Evolutionary conservation across 371 early-diverging fungal genomes (phyloP).

Genomic region (Choanephora cucurbitarum): DNA sequence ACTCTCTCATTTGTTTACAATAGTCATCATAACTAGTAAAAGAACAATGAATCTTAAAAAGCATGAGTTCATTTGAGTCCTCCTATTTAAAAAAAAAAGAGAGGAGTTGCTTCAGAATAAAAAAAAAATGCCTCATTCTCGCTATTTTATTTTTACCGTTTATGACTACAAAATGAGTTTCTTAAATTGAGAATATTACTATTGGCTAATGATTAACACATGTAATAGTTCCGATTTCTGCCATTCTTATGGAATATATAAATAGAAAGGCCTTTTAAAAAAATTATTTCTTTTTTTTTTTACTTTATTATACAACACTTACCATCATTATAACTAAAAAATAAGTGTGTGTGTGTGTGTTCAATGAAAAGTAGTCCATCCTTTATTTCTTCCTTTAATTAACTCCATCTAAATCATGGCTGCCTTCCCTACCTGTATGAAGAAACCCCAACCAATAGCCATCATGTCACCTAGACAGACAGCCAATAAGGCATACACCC

Average conservation of each 20-base stretch:
- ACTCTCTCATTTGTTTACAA: too few species aligned
- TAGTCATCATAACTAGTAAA: too few species aligned
- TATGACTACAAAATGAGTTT: too few species aligned
- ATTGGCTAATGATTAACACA: background rate
- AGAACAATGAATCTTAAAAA: too few species aligned
- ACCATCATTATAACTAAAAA: too few species aligned
- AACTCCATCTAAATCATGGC: conserved; percentile 13
- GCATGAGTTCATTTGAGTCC: too few species aligned
- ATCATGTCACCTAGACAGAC: conserved; percentile 42
- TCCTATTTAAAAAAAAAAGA: too few species aligned
- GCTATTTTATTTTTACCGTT: too few species aligned
- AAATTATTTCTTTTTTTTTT: background rate
- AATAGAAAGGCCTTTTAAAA: background rate
- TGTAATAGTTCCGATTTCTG: background rate
- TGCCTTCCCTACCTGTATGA: conserved; percentile 27
- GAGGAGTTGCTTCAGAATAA: too few species aligned
- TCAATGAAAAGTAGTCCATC: conserved; percentile 31
- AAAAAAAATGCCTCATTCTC: too few species aligned
- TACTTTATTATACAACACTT: too few species aligned
- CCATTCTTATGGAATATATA: background rate
- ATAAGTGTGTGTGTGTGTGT: too few species aligned
- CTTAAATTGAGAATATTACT: background rate
- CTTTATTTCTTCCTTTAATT: conserved; percentile 18
- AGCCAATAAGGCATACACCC: conserved; percentile 37
- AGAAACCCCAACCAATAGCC: conserved; percentile 13